Conservation (phyloP, 257 asterid genomes). For the Lycium barbarum region DNA sequence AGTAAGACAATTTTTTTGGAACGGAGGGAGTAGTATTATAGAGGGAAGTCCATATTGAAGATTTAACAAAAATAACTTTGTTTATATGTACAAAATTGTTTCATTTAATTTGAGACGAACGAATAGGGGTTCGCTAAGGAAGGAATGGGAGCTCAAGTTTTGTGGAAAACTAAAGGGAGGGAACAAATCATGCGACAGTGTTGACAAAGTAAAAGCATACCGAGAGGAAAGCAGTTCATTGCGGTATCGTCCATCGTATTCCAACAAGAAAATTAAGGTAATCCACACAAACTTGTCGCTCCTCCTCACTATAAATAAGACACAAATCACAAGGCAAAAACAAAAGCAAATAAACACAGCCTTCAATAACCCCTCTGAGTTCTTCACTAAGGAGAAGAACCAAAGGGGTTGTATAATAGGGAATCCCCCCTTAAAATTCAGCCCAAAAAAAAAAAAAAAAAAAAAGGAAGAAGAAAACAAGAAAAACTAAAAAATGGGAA, state of each 20-base stretch:
- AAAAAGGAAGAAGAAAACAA: not conserved
- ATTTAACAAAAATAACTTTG: not conserved
- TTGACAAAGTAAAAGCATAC: not conserved
- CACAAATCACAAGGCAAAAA: not conserved
- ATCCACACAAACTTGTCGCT: not conserved
- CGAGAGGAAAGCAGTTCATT: not conserved
- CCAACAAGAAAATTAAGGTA: not conserved
- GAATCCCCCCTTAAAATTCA: not conserved
- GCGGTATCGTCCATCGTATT: not conserved
- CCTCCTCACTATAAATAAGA: not conserved
- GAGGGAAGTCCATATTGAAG: not conserved
- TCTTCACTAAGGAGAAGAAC: slow-evolving; percentile 4
- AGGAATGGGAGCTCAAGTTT: not conserved
- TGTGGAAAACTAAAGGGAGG: not conserved
- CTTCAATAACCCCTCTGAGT: slow-evolving; percentile 25
- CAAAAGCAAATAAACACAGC: not conserved
- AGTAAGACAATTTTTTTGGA: no score
- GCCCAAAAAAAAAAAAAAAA: not conserved
- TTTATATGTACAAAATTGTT: not conserved
- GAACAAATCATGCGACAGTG: not conserved
- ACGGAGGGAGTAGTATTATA: no score
- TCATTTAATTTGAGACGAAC: no score
- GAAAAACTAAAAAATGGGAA: slow-evolving; percentile 43
- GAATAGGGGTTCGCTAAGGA: not conserved
- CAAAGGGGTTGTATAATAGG: slow-evolving; percentile 18